These are phyloP conservation scores for Hypoxylon sp. DNA, from an alignment of 2,329 filamentous ascomycete species.

Conservation along the genomic window DNA sequence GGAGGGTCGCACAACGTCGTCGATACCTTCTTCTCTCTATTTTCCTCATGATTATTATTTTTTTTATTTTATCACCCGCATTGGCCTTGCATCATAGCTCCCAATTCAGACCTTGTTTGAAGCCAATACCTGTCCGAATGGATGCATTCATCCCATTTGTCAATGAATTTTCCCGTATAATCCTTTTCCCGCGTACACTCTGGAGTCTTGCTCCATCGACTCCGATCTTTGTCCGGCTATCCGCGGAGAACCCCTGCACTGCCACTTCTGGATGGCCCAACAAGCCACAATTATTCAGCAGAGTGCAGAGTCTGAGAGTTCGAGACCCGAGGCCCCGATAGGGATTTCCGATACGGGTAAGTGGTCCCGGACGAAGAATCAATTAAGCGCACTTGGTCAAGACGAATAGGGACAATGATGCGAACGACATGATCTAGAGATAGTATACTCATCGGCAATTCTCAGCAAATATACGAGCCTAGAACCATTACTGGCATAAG, in stretches of 20 bases:
- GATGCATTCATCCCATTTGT: too few relatives aligned
- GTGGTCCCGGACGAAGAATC: constrained; percentile 11
- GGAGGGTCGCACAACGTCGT: constrained; percentile 25
- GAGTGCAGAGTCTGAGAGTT: constrained; percentile 20
- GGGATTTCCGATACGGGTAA: constrained; percentile 19
- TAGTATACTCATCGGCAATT: constrained; percentile 9
- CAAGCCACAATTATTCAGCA: constrained; percentile 30
- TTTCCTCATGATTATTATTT: constrained; percentile 2
- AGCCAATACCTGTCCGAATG: constrained; percentile 23
- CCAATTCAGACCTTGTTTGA: constrained; percentile 21
- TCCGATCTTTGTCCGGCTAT: constrained; percentile 27
- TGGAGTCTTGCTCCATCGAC: too few relatives aligned
- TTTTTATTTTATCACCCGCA: constrained; percentile 11
- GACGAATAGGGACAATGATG: neutral
- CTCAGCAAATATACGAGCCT: constrained; percentile 12
- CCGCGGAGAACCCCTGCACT: constrained; percentile 25
- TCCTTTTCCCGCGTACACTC: constrained; percentile 1
- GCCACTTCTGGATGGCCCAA: constrained; percentile 30
- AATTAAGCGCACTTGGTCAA: neutral
- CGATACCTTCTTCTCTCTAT: constrained; percentile 6
- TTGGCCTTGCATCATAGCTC: constrained; percentile 26
- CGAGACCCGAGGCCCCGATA: constrained; percentile 13
- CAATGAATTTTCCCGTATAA: too few relatives aligned
- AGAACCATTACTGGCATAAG: constrained; percentile 22
- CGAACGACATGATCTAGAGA: neutral